Evolutionary conservation across 192 early-diverging fungal genomes (phyloP).

Genomic region (Chytriomyces confervae): DNA sequence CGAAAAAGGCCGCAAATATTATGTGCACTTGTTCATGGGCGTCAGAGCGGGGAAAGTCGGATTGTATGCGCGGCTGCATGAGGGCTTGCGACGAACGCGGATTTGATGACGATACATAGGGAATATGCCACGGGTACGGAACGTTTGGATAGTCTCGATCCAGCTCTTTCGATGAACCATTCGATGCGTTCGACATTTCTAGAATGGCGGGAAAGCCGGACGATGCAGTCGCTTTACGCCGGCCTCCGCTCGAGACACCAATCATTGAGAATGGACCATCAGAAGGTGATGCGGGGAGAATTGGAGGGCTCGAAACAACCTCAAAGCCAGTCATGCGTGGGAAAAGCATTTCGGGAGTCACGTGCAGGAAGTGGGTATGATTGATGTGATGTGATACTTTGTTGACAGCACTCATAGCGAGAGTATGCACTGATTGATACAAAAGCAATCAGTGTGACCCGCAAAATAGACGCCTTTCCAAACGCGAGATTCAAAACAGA

Average conservation of each 20-base stretch:
- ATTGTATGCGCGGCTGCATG: slow-evolving; percentile 15
- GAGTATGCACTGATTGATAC: too few species aligned
- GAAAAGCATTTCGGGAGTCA: slow-evolving; percentile 19
- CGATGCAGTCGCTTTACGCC: not conserved
- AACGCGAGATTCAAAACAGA: not conserved
- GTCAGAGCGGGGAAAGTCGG: slow-evolving; percentile 8
- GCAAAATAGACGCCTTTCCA: not conserved
- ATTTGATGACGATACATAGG: not conserved
- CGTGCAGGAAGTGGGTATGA: not conserved
- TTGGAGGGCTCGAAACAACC: slow-evolving; percentile 3
- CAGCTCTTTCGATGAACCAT: not conserved
- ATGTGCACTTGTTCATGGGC: slow-evolving; percentile 10
- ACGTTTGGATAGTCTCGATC: not conserved
- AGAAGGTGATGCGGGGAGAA: not conserved
- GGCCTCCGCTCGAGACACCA: not conserved
- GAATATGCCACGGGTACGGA: slow-evolving; percentile 16
- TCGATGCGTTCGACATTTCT: not conserved
- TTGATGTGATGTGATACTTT: too few species aligned
- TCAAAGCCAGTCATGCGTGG: slow-evolving; percentile 13
- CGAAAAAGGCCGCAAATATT: slow-evolving; percentile 14
- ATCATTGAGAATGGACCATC: not conserved
- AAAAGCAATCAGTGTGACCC: too few species aligned
- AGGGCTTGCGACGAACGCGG: not conserved
- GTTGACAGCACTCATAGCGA: too few species aligned
- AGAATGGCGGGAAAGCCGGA: not conserved